A percentile compares a stretch with the other conserved stretches of the same genome.
phyloP scores from a whole-genome alignment of 2,329 filamentous ascomycete genomes.

The Paradendryphiella salina region DNA sequence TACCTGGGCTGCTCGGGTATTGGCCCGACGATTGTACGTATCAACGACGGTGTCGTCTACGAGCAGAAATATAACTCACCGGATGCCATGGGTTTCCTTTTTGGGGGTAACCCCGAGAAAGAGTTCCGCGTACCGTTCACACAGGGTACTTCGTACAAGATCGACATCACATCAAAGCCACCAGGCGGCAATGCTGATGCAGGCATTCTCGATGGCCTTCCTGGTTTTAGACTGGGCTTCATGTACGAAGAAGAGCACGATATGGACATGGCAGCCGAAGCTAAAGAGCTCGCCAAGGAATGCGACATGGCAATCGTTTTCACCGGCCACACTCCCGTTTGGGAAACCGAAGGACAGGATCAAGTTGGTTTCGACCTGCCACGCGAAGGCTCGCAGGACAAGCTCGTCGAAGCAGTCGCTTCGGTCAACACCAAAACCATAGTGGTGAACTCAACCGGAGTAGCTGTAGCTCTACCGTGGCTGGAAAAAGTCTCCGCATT shows the following conservation, averaged over 20 bases:
- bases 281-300: constrained; percentile 31
- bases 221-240: constrained; percentile 42
- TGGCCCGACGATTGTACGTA: constrained; percentile 36
- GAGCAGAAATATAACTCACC: constrained; percentile 55
- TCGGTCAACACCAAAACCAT: constrained; percentile 69
- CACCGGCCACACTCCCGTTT: constrained; percentile 42
- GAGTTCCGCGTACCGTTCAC: constrained; percentile 61
- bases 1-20: constrained; percentile 43
- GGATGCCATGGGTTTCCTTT: constrained; percentile 67
- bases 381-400: constrained; percentile 59
- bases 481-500: constrained; percentile 51
- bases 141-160: constrained; percentile 62
- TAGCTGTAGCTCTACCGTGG: constrained; percentile 73
- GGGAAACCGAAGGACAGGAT: constrained; percentile 64
- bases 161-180: constrained; percentile 62
- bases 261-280: constrained; percentile 32
- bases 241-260: constrained; percentile 40
- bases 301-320: constrained; percentile 40
- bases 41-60: constrained; percentile 36
- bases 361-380: constrained; percentile 60
- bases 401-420: constrained; percentile 67
- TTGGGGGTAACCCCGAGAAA: constrained; percentile 66
- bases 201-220: constrained; percentile 36
- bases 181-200: constrained; percentile 51
- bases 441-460: constrained; percentile 77